Base-by-base conservation (phyloP, 140 eudicot species). In the Ambrosia hybrid region DNA sequence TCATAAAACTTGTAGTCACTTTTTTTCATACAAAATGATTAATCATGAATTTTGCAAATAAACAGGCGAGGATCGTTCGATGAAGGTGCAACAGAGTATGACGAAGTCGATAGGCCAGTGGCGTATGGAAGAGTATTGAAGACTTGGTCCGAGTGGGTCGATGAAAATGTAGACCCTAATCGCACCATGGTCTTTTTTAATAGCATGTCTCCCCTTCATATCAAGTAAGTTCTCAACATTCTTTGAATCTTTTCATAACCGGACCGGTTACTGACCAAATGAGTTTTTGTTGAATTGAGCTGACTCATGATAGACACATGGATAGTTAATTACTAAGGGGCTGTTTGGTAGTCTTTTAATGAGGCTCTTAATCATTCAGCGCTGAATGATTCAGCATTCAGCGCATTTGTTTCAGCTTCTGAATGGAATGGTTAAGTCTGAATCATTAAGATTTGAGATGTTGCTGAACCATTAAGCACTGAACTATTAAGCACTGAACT, bases 101-200 rank as follows among this genome's bases (percentile, higher is more conserved):
- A 92, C 55, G 95, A 92, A 61, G 79, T 93, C 7, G 94, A 80
- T 11, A 82, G 97, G 69, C 87, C 96, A 0, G 63, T 61, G 5
- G 97, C 92, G 4, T 93, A 93, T 38, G 67, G 52, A 10, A 76
- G 89, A 79, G 97, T 93, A 16, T 48, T 93, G 78, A 81, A 78
- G 49, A 93, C 96, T 1, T 93, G 98, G 98, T 74, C 88, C 1
- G 63, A 85, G 9, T 93, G 98, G 98, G 87, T 93, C 6, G 86
- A 93, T 36, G 14, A 75, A 65, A 87, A 87, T 37, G 21, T 93
- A n/a, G 75, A 93, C 81, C 89, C 93, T 6, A 80, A 93, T 77
- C 86, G 79, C 4, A 87, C 97, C 68, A 67, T 74, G 61, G 89
- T 93, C 46, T 90, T 93, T 78, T 93, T 93, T 90, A 84, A 76